Evolutionary conservation across 2,329 filamentous ascomycete genomes (phyloP), one percentile per base, ranked within the genome.

Genomic region (Lasiodiplodia gonubiensis): DNA sequence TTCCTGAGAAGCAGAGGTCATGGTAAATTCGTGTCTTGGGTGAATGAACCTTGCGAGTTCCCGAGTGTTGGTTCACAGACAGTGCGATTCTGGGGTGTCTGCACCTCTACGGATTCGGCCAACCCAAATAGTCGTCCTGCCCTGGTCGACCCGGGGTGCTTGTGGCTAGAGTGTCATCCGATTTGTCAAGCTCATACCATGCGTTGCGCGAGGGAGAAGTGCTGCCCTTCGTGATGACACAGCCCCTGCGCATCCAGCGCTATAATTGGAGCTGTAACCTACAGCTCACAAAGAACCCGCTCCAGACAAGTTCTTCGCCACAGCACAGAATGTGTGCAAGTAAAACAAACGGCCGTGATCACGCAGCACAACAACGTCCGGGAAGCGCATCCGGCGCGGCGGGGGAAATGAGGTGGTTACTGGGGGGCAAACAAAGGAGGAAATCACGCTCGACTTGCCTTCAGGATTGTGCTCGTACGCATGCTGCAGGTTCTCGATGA

Each of bases 401-500:
- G 27, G 18, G 53, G 64, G 59, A 59, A 42, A 33, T 27, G 54
- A 59, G 25, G 33, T 25, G 18, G 30, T 35, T 33, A 46, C 7
- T 18, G 42, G 53, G 49, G 27, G 48, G 18, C 23, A 39, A 61
- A 46, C 33, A 66, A 67, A 61, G 54, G 48, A 53, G 46, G 35
- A 59, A 37, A 68, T 23, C 33, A 27, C 55, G 21, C 55, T 49
- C 18, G 49, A 80, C 86, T 73, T 81, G 96, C 94, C 94, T 87
- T 98, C 95, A 0, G 95, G 95, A 75, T 96, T 97, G 80, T 98
- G 90, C 80, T 98, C 94, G 86, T 97, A 94, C 51, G 95, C 95
- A 80, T 94, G 95, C 76, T 98, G 93, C 69, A 98, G 80, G 75
- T 99, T 99, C 81, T 97, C 93, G 79, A 94, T 93, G 54, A 99